Conservation (phyloP, 1,284 basidiomycete species). For the Inonotus obliquus region DNA sequence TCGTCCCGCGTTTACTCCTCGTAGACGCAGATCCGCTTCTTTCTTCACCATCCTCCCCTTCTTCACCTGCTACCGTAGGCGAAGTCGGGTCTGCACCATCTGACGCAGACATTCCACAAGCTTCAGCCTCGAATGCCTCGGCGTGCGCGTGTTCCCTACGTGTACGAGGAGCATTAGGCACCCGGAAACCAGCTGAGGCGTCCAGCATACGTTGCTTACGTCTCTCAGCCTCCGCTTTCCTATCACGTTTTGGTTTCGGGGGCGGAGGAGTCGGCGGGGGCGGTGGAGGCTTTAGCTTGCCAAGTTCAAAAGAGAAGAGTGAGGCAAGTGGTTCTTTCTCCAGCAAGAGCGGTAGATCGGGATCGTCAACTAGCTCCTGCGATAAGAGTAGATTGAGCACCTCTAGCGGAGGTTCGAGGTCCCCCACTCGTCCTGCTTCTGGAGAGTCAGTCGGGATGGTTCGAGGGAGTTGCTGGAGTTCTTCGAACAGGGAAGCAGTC, state of each 20-base stretch:
- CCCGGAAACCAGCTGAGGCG: constrained; percentile 39
- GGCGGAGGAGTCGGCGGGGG: constrained; percentile 36
- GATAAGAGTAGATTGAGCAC: constrained; percentile 53
- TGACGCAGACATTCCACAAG: constrained; percentile 22
- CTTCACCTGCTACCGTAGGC: constrained; percentile 6
- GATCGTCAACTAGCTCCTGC: constrained; percentile 43
- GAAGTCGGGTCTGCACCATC: constrained; percentile 9
- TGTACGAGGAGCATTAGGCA: constrained; percentile 34
- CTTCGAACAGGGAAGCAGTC: constrained; percentile 55
- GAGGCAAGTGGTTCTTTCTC: constrained; percentile 52
- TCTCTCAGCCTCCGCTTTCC: constrained; percentile 36
- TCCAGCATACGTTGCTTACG: constrained; percentile 29
- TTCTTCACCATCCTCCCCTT: constrained; percentile 18
- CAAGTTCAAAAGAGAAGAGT: constrained; percentile 65
- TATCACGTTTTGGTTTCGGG: constrained; percentile 33
- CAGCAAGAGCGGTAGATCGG: constrained; percentile 47
- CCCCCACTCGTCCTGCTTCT: constrained; percentile 37
- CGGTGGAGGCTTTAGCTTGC: constrained; percentile 51
- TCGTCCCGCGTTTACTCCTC: constrained; percentile 11
- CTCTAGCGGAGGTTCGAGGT: constrained; percentile 66
- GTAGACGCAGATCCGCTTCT: constrained; percentile 1
- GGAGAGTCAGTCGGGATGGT: constrained; percentile 4
- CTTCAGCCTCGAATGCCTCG: constrained; percentile 42
- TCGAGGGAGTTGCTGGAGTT: constrained; percentile 40
- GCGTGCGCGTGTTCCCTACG: constrained; percentile 37